Evolutionary conservation across 2,329 filamentous ascomycete genomes (phyloP), one percentile per base, ranked within the genome.

Genomic region (Aaosphaeria pasadenensis): DNA sequence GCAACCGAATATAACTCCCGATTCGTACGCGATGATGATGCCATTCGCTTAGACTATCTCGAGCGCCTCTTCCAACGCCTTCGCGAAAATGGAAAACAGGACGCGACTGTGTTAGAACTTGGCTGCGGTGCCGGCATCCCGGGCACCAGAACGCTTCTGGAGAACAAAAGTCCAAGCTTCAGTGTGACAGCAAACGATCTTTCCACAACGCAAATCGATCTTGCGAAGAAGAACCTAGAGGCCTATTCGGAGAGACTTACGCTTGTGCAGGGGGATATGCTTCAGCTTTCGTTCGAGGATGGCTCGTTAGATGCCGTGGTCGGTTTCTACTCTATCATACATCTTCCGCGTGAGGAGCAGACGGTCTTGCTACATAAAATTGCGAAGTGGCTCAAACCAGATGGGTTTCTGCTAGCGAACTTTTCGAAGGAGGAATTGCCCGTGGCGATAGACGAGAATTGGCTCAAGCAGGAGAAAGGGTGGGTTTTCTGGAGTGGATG

Each of bases 261-360:
- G 1, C 55, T 72, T 1, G 49, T 69, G 3, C 53, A 65, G 11
- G 72, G 70, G 2, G 74, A 77, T 46, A 77, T 77, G 75, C 63
- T 71, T 48, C 51, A 48, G 0, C 59, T 77, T 1, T 45, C 59
- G 1, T 74, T 76, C 49, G 49, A 47, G 0, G 48, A 53, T 0
- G 59, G 40, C 0, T 66, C 67, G 0, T 71, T 83, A 47, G 73
- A 81, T 48, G 78, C 74, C 4, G 71, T 81, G 1, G 55, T 78
- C 1, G 80, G 66, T 0, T 74, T 83, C 55, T 83, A 81, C 62
- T 79, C 75, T 32, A 60, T 84, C 44, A 76, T 82, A 44, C 81
- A 83, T 54, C 70, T 84, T 5, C 78, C 79, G 1, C 71, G 73
- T 5, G 63, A 64, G 1, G 78, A 83, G 57, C 80, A 83, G 62